Evolutionary conservation across 2,329 filamentous ascomycete species (phyloP), one percentile per base, ranked within the genome.

Genomic region (Talaromyces sp.): DNA sequence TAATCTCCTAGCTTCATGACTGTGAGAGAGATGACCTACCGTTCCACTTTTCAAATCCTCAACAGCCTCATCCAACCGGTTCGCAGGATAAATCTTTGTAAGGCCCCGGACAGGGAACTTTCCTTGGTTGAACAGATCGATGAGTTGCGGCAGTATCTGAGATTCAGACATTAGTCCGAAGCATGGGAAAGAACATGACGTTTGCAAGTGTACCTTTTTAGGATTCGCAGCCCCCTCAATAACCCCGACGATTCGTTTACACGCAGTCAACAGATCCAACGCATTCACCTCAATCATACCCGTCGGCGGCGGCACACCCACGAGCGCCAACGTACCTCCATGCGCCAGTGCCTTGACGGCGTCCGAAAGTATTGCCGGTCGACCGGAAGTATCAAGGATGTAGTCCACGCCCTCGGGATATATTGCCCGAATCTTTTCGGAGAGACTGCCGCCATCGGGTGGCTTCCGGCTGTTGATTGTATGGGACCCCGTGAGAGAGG

Each of bases 21-120:
- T 3, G 6, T 28, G 23, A 9, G 9, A n/a, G 11, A 21, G 14
- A 14, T 12, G 71, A 70, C 69, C 12, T 50, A 60, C 48, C 37
- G 56, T 57, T 60, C 42, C 58, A 28, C 40, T 59, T 40, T 64
- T 64, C 35, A 61, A 31, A 42, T 61, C 46, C 37, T 54, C 31
- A 21, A 61, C 25, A 61, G 59, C 59, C 9, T 61, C 35, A 28
- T 61, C 58, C 31, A 61, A 31, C 39, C 23, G 25, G 8, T 39
- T 56, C 6, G 46, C 59, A 8, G 33, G 59, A 56, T 61, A 61
- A 28, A 61, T 25, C 21, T 42, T 54, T 12, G 46, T 54, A 21
- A 61, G 48, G 14, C 25, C 21, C 4, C 48, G 46, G 21, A 61
- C 59, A 6, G 59, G 59, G 5, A 56, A 61, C n/a, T 61, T 61